Evolutionary conservation across 371 early-diverging fungal species (phyloP).

Genomic region (Syncephalis plumigaleata): DNA sequence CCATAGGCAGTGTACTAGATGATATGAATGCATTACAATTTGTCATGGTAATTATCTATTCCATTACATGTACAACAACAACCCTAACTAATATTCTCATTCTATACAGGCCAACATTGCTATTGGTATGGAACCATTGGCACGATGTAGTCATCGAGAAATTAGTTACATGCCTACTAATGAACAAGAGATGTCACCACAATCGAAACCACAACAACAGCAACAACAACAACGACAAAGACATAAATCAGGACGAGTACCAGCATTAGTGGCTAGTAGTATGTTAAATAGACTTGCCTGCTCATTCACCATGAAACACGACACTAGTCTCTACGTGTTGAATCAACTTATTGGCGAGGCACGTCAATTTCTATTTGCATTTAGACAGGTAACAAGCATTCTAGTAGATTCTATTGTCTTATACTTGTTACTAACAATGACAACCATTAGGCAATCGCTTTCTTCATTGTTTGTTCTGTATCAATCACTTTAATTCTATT

Average conservation of each 20-base stretch:
- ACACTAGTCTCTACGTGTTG: slow-evolving; percentile 87
- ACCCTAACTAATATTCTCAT: not conserved
- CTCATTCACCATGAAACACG: slow-evolving; percentile 69
- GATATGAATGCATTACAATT: slow-evolving; percentile 72
- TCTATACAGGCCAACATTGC: slow-evolving; percentile 39
- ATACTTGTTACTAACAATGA: no score
- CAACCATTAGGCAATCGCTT: slow-evolving; percentile 53
- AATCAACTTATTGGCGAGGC: slow-evolving; percentile 92
- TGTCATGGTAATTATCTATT: slow-evolving; percentile 40
- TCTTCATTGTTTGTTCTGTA: slow-evolving; percentile 52
- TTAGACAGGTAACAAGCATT: slow-evolving; percentile 42
- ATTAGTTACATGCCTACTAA: no score
- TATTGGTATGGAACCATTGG: slow-evolving; percentile 67
- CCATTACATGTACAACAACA: slow-evolving; percentile 20
- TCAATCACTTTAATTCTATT: slow-evolving; percentile 44
- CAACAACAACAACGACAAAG: no score
- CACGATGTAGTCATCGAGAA: slow-evolving; percentile 1
- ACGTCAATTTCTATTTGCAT: slow-evolving; percentile 58
- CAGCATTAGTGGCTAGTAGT: slow-evolving; percentile 55
- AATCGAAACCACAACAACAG: no score
- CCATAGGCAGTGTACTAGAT: slow-evolving; percentile 82
- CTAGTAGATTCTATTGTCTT: no score
- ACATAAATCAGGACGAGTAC: slow-evolving; percentile 16
- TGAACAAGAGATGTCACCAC: no score
- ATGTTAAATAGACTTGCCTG: slow-evolving; percentile 63